Percentiles rank a stretch among this genome's conserved stretches.
These are phyloP conservation scores for Epichloe glyceriae DNA, from an alignment of 2,329 filamentous ascomycete species.

Conservation along the genomic window DNA sequence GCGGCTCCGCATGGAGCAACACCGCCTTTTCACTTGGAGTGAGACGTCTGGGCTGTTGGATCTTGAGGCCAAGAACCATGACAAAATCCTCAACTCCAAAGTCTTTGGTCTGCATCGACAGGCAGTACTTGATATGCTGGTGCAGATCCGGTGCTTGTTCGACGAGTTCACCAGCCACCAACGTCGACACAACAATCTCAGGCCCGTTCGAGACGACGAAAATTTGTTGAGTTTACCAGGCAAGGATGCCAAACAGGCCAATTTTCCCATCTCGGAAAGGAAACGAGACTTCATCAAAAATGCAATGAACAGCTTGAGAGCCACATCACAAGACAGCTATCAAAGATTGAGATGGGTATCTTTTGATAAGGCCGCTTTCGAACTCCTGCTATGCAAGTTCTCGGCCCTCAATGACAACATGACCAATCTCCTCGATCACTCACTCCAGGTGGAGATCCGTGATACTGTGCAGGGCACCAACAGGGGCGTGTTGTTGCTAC, in stretches of 20 bases:
- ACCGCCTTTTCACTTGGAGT: slow-evolving; percentile 35
- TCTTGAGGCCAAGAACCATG: slow-evolving; percentile 26
- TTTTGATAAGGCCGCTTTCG: slow-evolving; percentile 34
- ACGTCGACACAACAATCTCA: slow-evolving; percentile 24
- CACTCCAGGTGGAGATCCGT: slow-evolving; percentile 33
- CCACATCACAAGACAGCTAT: slow-evolving; percentile 22
- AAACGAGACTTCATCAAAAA: slow-evolving; percentile 31
- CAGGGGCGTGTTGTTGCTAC: slow-evolving; percentile 31
- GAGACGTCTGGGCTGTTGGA: slow-evolving; percentile 35
- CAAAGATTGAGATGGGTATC: slow-evolving; percentile 30
- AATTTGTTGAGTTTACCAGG: slow-evolving; percentile 24
- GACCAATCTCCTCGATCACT: slow-evolving; percentile 33
- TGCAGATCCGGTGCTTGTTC: slow-evolving; percentile 34
- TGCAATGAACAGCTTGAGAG: slow-evolving; percentile 26
- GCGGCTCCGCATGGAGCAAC: slow-evolving; percentile 36
- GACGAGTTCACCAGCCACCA: slow-evolving; percentile 32
- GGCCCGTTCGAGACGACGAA: slow-evolving; percentile 21
- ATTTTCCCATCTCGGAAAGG: slow-evolving; percentile 29
- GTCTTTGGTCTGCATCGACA: slow-evolving; percentile 35
- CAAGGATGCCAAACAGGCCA: slow-evolving; percentile 30
- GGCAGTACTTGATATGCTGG: slow-evolving; percentile 33
- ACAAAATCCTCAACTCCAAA: slow-evolving; percentile 32
- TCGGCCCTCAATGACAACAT: slow-evolving; percentile 33
- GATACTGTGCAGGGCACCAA: slow-evolving; percentile 36
- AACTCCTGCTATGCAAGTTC: slow-evolving; percentile 29